Evolutionary conservation across 2,329 filamentous ascomycete species (phyloP).

Genomic region (Pseudogymnoascus sp.): DNA sequence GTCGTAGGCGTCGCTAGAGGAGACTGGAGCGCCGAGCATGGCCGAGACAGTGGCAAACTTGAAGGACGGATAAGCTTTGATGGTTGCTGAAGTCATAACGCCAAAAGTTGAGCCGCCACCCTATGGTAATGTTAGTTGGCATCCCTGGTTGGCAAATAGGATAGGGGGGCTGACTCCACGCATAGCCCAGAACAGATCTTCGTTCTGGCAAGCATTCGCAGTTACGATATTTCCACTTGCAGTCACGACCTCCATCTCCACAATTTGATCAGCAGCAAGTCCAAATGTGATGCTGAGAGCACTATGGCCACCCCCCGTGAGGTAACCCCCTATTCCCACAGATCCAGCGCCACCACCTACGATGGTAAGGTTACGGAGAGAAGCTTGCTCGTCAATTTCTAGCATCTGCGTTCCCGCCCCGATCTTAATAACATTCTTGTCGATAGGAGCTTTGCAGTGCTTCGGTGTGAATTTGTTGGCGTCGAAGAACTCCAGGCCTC

Average conservation of each 20-base stretch:
- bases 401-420: constrained; percentile 47
- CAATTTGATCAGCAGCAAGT: constrained; percentile 54
- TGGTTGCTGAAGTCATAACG: constrained; percentile 50
- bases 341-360: constrained; percentile 49
- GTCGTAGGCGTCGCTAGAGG: constrained; percentile 35
- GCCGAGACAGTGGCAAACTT: constrained; percentile 22
- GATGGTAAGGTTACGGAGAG: constrained; percentile 39
- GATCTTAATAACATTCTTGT: constrained; percentile 43
- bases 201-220: constrained; percentile 45
- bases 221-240: constrained; percentile 42
- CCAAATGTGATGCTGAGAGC: constrained; percentile 47
- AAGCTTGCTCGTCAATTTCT: constrained; percentile 40
- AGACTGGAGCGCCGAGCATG: constrained; percentile 27
- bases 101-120: constrained; percentile 56
- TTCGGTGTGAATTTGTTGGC: constrained; percentile 34
- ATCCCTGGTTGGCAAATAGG: not conserved
- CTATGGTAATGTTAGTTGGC: constrained; percentile 25
- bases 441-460: constrained; percentile 36
- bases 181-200: constrained; percentile 59
- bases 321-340: constrained; percentile 54
- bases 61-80: constrained; percentile 42
- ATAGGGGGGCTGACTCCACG: constrained; percentile 41
- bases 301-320: constrained; percentile 55
- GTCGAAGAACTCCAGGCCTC: constrained; percentile 32
- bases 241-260: constrained; percentile 52